Evolutionary conservation across 371 early-diverging fungal genomes (phyloP), one percentile per base, ranked within the genome.

Genomic region (Mortierella sp.): DNA sequence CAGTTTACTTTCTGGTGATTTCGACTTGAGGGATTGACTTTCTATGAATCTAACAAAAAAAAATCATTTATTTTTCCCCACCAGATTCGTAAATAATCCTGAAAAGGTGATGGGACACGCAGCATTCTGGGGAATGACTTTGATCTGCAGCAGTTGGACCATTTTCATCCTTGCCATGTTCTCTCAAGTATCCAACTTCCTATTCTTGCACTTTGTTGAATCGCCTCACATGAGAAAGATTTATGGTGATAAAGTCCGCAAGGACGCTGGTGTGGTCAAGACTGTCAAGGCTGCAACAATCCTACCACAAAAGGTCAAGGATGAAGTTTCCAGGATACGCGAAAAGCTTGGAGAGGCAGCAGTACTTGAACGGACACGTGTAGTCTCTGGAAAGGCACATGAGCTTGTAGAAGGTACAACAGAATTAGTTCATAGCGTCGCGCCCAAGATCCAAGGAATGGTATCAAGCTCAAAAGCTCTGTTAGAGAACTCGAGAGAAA

Each of bases 41-140:
- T 72, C 17, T 2, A 71, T 31, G 61, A 68, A 64, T 10, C 67
- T 68, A 49, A 19, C 49, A 19, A 51, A 2, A 23, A 10, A 29
- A 28, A 42, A 23, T 53, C 4, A 42, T 12, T 64, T 15, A 19
- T 68, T 17, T 3, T 45, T 15, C n/a, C 7, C n/a, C 17, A n/a
- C n/a, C 8, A 87, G 93, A 72, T 93, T 89, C 61, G 87, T 96
- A 31, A 96, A 96, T 78, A 95, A 96, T 75, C 97, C 97, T 2
- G 96, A 96, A 66, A 94, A 94, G 79, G 87, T 96, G 42, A 92
- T 96, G 83, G 94, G 96, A 12, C 94, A 95, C 76, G 90, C 96
- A 10, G 91, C 95, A 15, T 93, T 94, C 80, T 98, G 94, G 90
- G 98, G 97, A 8, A 86, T 96, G 78, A 89, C 96, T 6, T 75